phyloP scores from a whole-genome alignment of 148 eudicot species.

The Rhododendron griersonianum region DNA sequence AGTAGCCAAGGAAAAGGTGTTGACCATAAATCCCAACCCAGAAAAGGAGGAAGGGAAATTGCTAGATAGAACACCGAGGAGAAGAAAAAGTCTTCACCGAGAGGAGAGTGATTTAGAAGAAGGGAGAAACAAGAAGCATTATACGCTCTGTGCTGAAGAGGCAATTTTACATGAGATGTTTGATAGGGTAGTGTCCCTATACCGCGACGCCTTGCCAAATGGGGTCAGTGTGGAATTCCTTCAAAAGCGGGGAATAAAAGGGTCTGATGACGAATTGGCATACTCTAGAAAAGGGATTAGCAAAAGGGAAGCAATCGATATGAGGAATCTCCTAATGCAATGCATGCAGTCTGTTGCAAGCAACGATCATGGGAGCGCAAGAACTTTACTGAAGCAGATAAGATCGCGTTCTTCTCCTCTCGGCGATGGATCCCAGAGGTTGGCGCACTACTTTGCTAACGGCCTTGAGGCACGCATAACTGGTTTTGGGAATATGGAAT shows the following conservation, averaged over 20 bases:
- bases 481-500: conserved; percentile 22
- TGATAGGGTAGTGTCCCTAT: conserved; percentile 39
- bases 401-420: conserved; percentile 38
- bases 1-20: conserved; percentile 6
- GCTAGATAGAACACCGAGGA: conserved; percentile 11
- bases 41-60: neutral
- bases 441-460: conserved; percentile 55
- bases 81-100: conserved; percentile 20
- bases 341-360: conserved; percentile 45
- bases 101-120: conserved; percentile 14
- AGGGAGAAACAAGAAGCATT: conserved; percentile 30
- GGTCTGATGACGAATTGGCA: neutral
- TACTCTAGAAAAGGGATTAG: conserved; percentile 13
- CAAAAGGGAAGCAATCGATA: conserved; percentile 35
- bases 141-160: conserved; percentile 26
- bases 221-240: neutral
- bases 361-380: conserved; percentile 31
- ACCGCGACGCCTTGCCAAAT: conserved; percentile 8
- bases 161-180: conserved; percentile 36
- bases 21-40: neutral
- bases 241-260: conserved; percentile 4
- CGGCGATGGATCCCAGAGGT: conserved; percentile 50
- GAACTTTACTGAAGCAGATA: conserved; percentile 33
- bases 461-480: conserved; percentile 55
- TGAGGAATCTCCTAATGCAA: conserved; percentile 35